phyloP scores from a whole-genome alignment of 148 eudicot genomes.

The Gaultheria prostrata region DNA sequence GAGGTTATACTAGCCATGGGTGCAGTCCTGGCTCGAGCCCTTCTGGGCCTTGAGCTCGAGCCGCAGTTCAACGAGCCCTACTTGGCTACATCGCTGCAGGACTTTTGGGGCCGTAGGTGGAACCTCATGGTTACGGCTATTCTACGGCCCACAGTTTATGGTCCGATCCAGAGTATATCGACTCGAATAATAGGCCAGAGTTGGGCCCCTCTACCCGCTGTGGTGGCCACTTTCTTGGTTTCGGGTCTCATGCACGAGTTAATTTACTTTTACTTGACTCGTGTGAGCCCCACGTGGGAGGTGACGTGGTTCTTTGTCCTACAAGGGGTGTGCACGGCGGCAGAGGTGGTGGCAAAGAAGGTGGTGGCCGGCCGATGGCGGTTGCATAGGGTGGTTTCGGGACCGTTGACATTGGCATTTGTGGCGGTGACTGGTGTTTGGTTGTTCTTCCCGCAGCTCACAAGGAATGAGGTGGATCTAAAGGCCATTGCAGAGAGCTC shows the following conservation, averaged over 20 bases:
- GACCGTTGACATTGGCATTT: slow-evolving; percentile 46
- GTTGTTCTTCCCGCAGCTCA: slow-evolving; percentile 55
- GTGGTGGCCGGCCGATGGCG: slow-evolving; percentile 23
- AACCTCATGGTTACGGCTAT: slow-evolving; percentile 56
- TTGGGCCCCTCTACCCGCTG: slow-evolving; percentile 15
- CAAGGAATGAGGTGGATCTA: slow-evolving; percentile 37
- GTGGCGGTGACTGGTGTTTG: slow-evolving; percentile 47
- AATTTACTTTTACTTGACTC: slow-evolving; percentile 41
- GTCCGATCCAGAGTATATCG: slow-evolving; percentile 29
- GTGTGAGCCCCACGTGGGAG: slow-evolving; percentile 60
- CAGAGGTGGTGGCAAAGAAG: slow-evolving; percentile 43
- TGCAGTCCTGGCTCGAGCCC: slow-evolving; percentile 30
- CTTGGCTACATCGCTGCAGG: slow-evolving; percentile 52
- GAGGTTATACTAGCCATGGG: slow-evolving; percentile 36
- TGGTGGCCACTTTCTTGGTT: slow-evolving; percentile 41
- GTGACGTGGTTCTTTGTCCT: slow-evolving; percentile 59
- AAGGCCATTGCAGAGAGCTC: slow-evolving; percentile 38
- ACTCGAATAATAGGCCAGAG: slow-evolving; percentile 20
- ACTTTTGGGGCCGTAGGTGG: slow-evolving; percentile 77
- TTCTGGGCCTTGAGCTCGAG: slow-evolving; percentile 41
- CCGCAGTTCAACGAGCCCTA: slow-evolving; percentile 60
- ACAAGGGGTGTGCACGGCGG: slow-evolving; percentile 44
- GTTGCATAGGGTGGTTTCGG: slow-evolving; percentile 35
- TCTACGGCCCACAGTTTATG: slow-evolving; percentile 40
- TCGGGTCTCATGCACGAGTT: slow-evolving; percentile 69